Evolutionary conservation across 768 basidiomycete species (phyloP).

Genomic region (Termitomyces sp.): DNA sequence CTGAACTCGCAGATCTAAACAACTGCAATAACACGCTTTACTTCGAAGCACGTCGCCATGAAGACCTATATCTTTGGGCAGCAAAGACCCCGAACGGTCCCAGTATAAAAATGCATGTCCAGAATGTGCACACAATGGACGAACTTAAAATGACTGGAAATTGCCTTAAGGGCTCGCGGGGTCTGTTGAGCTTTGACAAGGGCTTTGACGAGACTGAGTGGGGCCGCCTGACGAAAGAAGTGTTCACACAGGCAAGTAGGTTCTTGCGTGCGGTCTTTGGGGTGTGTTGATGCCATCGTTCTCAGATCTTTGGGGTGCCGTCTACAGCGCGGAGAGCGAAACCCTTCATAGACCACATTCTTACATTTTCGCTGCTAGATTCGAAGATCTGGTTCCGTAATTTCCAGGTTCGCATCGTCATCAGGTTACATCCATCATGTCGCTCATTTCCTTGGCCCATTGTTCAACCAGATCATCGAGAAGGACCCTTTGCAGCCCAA

Average conservation of each 20-base stretch:
- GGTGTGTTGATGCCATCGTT: conserved; percentile 14
- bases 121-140: conserved; percentile 99
- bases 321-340: conserved; percentile 88
- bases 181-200: conserved; percentile 89
- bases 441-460: conserved; percentile 8
- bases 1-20: conserved; percentile 94
- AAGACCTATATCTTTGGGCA: conserved; percentile 96
- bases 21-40: conserved; percentile 98
- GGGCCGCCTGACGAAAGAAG: conserved; percentile 85
- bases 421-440: conserved; percentile 1
- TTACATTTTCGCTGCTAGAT: conserved; percentile 95
- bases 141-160: conserved; percentile 99
- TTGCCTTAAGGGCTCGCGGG: conserved; percentile 93
- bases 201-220: conserved; percentile 88
- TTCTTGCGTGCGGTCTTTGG: conserved; percentile 1
- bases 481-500: conserved; percentile 90
- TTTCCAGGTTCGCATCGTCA: conserved; percentile 70
- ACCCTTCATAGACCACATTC: conserved; percentile 96
- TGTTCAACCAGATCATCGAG: conserved; percentile 72
- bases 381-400: conserved; percentile 99
- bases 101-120: conserved; percentile 95
- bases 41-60: conserved; percentile 94
- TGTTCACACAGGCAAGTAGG: conserved; percentile 82
- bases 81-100: conserved; percentile 97
- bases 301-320: conserved; percentile 93